Conservation (phyloP, 2,329 filamentous ascomycete genomes). For the Davidsoniella eucalypti region DNA sequence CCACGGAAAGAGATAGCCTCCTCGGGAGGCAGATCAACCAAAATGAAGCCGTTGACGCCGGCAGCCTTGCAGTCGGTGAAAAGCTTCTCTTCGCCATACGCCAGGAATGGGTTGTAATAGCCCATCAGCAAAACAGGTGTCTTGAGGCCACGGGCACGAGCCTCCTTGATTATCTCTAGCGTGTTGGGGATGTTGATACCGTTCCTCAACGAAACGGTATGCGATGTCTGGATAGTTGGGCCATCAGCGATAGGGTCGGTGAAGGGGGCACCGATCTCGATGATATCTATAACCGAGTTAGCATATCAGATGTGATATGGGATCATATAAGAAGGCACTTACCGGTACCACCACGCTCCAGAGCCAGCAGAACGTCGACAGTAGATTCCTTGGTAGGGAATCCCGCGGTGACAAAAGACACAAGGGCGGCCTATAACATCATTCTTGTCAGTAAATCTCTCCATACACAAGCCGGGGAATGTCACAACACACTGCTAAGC, state of each 20-base stretch:
- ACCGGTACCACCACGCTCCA: conserved; percentile 74
- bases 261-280: conserved; percentile 91
- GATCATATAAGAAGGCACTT: conserved; percentile 36
- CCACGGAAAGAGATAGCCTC: conserved; percentile 86
- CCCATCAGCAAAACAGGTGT: conserved; percentile 89
- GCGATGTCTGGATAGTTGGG: conserved; percentile 88
- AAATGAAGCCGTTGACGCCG: conserved; percentile 89
- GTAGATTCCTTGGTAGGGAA: conserved; percentile 74
- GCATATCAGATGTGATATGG: background rate
- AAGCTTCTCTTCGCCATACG: conserved; percentile 84
- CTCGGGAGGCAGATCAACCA: conserved; percentile 89
- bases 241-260: conserved; percentile 97
- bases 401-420: conserved; percentile 92
- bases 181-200: conserved; percentile 69
- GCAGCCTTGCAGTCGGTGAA: conserved; percentile 69
- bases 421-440: conserved; percentile 52
- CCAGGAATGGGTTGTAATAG: conserved; percentile 93
- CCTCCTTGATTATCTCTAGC: conserved; percentile 68
- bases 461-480: background rate
- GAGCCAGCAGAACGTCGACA: conserved; percentile 65
- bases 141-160: conserved; percentile 58
- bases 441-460: background rate
- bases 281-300: conserved; percentile 42
- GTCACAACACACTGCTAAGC: background rate
- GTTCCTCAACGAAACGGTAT: conserved; percentile 78